These are phyloP conservation scores for Pestalotiopsis fici DNA, from an alignment of 2,329 filamentous ascomycete species.

Conservation along the genomic window DNA sequence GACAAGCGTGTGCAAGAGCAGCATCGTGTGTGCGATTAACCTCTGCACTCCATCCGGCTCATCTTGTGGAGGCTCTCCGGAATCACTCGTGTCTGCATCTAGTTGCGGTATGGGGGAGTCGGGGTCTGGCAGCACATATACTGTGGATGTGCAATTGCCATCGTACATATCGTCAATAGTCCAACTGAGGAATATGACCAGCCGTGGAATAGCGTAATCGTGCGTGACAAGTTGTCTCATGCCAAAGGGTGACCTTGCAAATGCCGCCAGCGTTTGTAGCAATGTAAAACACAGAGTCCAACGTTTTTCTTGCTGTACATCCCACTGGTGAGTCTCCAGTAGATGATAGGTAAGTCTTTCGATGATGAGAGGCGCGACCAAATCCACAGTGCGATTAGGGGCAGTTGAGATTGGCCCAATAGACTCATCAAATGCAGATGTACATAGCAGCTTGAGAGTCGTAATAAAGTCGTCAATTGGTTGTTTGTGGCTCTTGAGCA, in stretches of 20 bases:
- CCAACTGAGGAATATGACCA: slow-evolving; percentile 64
- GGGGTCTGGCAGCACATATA: slow-evolving; percentile 17
- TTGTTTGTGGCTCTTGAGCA: slow-evolving; percentile 67
- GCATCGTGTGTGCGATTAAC: slow-evolving; percentile 49
- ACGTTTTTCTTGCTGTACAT: slow-evolving; percentile 39
- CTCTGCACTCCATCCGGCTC: slow-evolving; percentile 35
- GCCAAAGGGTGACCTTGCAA: slow-evolving; percentile 65
- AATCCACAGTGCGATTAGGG: slow-evolving; percentile 38
- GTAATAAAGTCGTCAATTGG: slow-evolving; percentile 61
- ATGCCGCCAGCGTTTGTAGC: slow-evolving; percentile 57
- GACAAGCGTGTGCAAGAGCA: slow-evolving; percentile 53
- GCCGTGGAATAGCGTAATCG: slow-evolving; percentile 68
- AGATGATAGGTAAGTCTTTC: slow-evolving; percentile 66
- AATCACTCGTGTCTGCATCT: slow-evolving; percentile 10
- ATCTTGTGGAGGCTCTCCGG: not conserved
- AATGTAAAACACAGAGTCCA: slow-evolving; percentile 44
- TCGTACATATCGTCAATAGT: slow-evolving; percentile 78
- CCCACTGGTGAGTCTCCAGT: slow-evolving; percentile 53
- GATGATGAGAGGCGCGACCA: slow-evolving; percentile 51
- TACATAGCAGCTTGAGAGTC: slow-evolving; percentile 67
- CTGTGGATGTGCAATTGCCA: slow-evolving; percentile 39
- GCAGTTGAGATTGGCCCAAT: slow-evolving; percentile 64
- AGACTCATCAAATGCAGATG: slow-evolving; percentile 62
- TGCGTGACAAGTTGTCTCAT: slow-evolving; percentile 68
- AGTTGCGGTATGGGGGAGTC: slow-evolving; percentile 6